Evolutionary conservation across 495 filamentous ascomycete species (phyloP), one percentile per base, ranked within the genome.

Genomic region (Apiosordaria backusii): DNA sequence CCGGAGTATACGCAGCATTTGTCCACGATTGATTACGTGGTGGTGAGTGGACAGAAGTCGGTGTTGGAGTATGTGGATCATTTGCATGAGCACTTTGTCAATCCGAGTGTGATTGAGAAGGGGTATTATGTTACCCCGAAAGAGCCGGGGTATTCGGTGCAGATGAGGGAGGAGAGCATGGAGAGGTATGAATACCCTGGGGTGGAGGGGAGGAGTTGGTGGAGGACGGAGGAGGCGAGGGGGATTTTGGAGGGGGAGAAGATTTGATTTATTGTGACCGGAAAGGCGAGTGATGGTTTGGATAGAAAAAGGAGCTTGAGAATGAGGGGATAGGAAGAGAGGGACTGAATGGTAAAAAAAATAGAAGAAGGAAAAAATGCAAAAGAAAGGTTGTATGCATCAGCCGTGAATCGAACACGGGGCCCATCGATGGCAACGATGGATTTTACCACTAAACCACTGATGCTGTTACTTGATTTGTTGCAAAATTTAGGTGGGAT

Each of bases 1-100:
- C 93, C 93, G 6, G 93, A 97, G 77, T 96, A 97, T 78, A 97
- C 93, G 0, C 92, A 96, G 80, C 93, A 97, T 73, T 76, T 97
- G 61, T 92, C 88, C 78, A 97, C 92, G 1, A 95, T 97, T 70
- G 93, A 97, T 77, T 97, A 97, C 68, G 91, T 97, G 4, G 89
- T 89, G 63, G 91, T 97, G 0, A 88, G 82, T 62, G 93, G 92
- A 1, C 90, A 92, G 82, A 81, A 84, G 76, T 90, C 86, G 54
- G 82, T 97, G 62, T 77, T 97, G 63, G 93, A 97, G 81, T 97
- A 92, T 79, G 91, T 97, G 10, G 93, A 97, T 69, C 91, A 96
- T 74, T 77, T 97, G 74, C 93, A 97, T 72, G 93, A 97, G 83
- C 93, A 97, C 77, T 97, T 97, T 72, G 79, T 91, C 73, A 82